Conservation (phyloP, 192 early-diverging fungal genomes). For the Kickxella alabastrina region DNA sequence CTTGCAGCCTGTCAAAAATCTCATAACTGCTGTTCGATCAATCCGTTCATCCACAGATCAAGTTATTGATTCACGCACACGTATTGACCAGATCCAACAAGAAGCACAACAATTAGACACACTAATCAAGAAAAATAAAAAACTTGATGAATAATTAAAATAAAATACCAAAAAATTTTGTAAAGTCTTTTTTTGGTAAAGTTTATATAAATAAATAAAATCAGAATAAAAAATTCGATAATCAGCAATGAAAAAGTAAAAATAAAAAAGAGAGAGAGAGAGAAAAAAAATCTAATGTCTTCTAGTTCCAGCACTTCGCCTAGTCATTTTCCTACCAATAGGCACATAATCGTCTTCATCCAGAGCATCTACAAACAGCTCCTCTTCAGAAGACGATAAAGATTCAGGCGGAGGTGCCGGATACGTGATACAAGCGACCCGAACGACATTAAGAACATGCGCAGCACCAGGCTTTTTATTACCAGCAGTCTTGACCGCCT, state of each 20-base stretch:
- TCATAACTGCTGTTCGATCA: conserved; percentile 57
- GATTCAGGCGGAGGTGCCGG: too few relatives aligned
- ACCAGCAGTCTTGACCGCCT: too few relatives aligned
- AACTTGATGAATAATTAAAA: not conserved
- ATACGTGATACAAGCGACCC: conserved; percentile 33
- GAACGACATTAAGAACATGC: conserved; percentile 11
- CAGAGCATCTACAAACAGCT: not conserved
- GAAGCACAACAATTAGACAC: not conserved
- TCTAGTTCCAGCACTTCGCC: conserved; percentile 7
- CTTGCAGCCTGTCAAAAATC: conserved; percentile 52
- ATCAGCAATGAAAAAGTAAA: not conserved
- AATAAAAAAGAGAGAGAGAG: too few relatives aligned
- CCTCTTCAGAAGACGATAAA: conserved; percentile 2
- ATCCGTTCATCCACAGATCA: conserved; percentile 62
- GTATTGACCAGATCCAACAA: conserved; percentile 31
- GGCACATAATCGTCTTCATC: conserved; percentile 22
- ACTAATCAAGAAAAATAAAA: not conserved
- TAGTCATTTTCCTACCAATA: conserved; percentile 4
- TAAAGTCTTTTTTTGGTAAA: conserved; percentile 2
- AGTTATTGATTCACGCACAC: conserved; percentile 44
- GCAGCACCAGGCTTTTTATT: too few relatives aligned
- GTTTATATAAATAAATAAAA: conserved; percentile 4
- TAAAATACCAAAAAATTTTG: not conserved
- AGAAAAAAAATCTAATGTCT: too few relatives aligned
- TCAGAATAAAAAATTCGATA: too few relatives aligned